A percentile compares a stretch with the other conserved stretches of the same genome.
Evolutionary conservation across 768 basidiomycete species (phyloP).

Genomic region (Infundibulicybe gibba): DNA sequence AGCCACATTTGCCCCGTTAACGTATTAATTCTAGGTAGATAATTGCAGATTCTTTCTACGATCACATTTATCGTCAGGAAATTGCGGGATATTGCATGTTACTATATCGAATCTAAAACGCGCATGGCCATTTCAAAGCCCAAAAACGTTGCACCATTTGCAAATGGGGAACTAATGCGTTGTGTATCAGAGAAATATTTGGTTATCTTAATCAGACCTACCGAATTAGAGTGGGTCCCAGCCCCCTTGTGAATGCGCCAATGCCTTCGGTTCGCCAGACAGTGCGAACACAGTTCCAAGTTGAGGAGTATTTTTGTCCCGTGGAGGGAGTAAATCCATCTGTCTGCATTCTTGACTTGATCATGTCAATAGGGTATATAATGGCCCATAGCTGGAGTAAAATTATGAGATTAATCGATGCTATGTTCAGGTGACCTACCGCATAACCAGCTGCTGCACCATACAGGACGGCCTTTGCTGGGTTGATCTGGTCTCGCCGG

Average conservation of each 20-base stretch:
- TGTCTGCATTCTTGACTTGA: conserved; percentile 95
- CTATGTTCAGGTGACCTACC: conserved; percentile 38
- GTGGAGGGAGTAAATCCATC: conserved; percentile 77
- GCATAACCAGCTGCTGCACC: conserved; percentile 93
- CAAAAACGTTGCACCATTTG: conserved; percentile 95
- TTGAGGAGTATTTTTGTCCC: conserved; percentile 79
- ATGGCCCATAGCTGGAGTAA: conserved; percentile 73
- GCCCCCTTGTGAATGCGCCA: conserved; percentile 86
- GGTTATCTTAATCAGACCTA: conserved; percentile 17
- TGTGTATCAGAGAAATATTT: not conserved
- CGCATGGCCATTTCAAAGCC: conserved; percentile 93
- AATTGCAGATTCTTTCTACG: too few species aligned
- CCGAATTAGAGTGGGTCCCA: conserved; percentile 90
- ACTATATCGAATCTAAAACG: conserved; percentile 38
- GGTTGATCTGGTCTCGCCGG: conserved; percentile 70
- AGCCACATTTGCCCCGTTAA: too few species aligned
- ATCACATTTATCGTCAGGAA: too few species aligned
- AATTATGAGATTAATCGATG: conserved; percentile 7
- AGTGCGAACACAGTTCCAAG: conserved; percentile 77
- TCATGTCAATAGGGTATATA: conserved; percentile 95
- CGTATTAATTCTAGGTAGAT: too few species aligned
- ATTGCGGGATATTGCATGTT: too few species aligned
- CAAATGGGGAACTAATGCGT: conserved; percentile 72
- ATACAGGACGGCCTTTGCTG: conserved; percentile 76
- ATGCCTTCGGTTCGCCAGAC: conserved; percentile 84